These are phyloP conservation scores for Petrea volubilis DNA, from an alignment of 257 asterid genomes.

Conservation along the genomic window DNA sequence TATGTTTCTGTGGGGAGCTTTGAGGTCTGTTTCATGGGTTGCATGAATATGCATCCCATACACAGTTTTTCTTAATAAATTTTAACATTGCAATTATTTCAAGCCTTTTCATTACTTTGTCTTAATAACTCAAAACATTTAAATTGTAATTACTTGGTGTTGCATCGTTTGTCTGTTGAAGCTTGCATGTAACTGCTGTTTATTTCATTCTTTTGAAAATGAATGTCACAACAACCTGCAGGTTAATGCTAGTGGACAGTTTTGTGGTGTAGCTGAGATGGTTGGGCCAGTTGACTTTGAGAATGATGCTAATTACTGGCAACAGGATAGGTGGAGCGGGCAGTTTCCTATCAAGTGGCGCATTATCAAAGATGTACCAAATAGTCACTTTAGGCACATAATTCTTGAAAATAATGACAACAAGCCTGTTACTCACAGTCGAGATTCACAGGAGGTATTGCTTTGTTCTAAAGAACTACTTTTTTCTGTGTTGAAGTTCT, in stretches of 20 bases:
- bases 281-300: conserved; percentile 89
- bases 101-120: not conserved
- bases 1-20: not conserved
- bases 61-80: not conserved
- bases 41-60: not conserved
- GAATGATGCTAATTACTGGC: conserved; percentile 95
- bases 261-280: conserved; percentile 99
- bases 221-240: conserved; percentile 34
- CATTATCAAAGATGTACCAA: conserved; percentile 89
- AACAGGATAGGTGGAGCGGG: conserved; percentile 99
- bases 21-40: not conserved
- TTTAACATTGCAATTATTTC: conserved; percentile 8
- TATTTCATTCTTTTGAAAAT: not conserved
- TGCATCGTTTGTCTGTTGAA: not conserved
- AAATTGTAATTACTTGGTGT: not conserved
- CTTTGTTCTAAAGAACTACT: not conserved
- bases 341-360: conserved; percentile 97
- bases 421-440: conserved; percentile 99
- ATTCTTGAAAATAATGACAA: conserved; percentile 90
- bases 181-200: conserved; percentile 8
- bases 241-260: conserved; percentile 99
- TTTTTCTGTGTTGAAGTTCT: not conserved
- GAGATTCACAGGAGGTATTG: conserved; percentile 97
- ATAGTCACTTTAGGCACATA: conserved; percentile 89
- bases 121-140: not conserved